Evolutionary conservation across 2,329 filamentous ascomycete genomes (phyloP).

Genomic region (Capronia americana): DNA sequence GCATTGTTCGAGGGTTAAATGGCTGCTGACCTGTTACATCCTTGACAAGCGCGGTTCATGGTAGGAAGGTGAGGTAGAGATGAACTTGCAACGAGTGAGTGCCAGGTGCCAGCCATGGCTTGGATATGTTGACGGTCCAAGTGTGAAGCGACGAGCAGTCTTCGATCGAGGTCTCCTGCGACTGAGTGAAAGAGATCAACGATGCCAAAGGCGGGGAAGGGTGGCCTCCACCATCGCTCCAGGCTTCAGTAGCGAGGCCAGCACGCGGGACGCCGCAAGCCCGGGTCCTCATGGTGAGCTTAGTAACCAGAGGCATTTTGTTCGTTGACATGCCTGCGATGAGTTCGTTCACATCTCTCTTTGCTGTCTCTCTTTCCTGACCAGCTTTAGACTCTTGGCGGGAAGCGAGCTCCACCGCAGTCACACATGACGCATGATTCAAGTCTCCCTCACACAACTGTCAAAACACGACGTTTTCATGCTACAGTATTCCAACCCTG

Average conservation of each 20-base stretch:
- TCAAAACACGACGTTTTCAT: too few relatives aligned
- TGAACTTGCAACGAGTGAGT: not conserved
- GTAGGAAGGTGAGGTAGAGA: not conserved
- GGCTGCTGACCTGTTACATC: slow-evolving; percentile 21
- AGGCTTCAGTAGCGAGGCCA: not conserved
- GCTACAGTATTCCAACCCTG: too few relatives aligned
- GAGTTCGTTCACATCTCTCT: not conserved
- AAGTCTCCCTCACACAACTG: too few relatives aligned
- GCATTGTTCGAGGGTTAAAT: not conserved
- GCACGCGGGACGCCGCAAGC: not conserved
- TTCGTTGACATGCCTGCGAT: not conserved
- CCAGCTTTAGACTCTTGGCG: too few relatives aligned
- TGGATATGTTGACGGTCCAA: not conserved
- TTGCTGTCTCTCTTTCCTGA: too few relatives aligned
- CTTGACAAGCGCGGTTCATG: slow-evolving; percentile 23
- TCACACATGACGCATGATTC: too few relatives aligned
- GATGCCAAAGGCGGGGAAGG: not conserved
- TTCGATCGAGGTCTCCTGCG: too few relatives aligned
- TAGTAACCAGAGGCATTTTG: not conserved
- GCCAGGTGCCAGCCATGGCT: slow-evolving; percentile 6
- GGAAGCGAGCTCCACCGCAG: too few relatives aligned
- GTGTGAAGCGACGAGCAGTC: not conserved
- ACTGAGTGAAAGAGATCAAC: not conserved
- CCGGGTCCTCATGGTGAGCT: not conserved
- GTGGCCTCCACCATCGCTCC: not conserved